Conservation (phyloP, 2,329 filamentous ascomycete species). For the Cordyceps militaris region DNA sequence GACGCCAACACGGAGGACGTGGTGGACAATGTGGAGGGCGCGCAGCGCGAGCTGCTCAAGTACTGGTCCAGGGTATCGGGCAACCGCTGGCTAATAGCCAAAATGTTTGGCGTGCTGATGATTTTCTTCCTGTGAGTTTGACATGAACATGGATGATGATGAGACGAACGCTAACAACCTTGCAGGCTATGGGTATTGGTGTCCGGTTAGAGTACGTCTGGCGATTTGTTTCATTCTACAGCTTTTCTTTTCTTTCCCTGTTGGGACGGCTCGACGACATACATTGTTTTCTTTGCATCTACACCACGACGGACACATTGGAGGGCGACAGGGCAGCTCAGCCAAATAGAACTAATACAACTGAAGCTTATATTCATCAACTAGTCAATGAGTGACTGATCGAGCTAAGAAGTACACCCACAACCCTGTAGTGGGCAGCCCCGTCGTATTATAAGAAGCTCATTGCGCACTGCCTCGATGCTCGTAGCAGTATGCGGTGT, state of each 20-base stretch:
- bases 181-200: slow-evolving; percentile 34
- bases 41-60: slow-evolving; percentile 89
- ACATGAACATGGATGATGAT: neutral
- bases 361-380: neutral
- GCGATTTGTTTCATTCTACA: neutral
- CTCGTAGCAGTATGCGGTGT: no score
- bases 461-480: no score
- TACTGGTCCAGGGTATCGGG: slow-evolving; percentile 93
- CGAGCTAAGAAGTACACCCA: no score
- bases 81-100: slow-evolving; percentile 90
- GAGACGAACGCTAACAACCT: slow-evolving; percentile 12
- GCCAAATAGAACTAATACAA: slow-evolving; percentile 4
- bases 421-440: no score
- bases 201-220: slow-evolving; percentile 24
- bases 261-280: neutral
- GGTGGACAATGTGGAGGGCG: slow-evolving; percentile 96
- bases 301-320: neutral
- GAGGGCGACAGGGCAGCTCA: neutral
- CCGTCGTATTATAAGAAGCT: no score
- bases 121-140: slow-evolving; percentile 68
- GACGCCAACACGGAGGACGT: slow-evolving; percentile 97
- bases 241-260: neutral
- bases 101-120: slow-evolving; percentile 78
- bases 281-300: slow-evolving; percentile 6
- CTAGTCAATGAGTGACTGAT: neutral